Conservation (phyloP, 352 stramenopile species). For the Phytophthora hibernalis region DNA sequence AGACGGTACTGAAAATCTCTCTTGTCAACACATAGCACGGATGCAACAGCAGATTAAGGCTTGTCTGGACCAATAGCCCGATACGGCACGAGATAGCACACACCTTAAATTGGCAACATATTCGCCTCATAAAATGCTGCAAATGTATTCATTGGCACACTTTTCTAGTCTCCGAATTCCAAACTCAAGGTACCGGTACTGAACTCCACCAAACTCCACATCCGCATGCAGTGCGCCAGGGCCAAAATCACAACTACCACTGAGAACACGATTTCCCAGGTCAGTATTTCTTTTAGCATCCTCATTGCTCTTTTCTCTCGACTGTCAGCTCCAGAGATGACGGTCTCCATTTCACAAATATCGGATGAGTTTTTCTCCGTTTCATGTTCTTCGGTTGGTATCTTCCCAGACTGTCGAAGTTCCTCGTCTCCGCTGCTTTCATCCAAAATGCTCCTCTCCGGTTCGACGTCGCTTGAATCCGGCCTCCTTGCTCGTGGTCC, state of each 20-base stretch:
- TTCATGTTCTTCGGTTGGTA: constrained; percentile 5
- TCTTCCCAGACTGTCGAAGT: constrained; percentile 8
- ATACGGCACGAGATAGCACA: background rate
- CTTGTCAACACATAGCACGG: constrained; percentile 15
- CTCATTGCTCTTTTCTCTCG: background rate
- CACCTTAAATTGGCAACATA: constrained; percentile 10
- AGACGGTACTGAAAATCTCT: background rate
- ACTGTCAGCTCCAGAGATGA: background rate
- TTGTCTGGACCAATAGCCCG: background rate
- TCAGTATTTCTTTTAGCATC: constrained; percentile 17
- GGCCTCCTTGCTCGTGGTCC: constrained; percentile 16
- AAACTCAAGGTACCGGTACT: constrained; percentile 18
- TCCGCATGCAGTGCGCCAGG: constrained; percentile 33
- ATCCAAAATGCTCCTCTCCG: constrained; percentile 21
- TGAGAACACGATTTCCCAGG: constrained; percentile 17
- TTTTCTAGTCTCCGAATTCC: constrained; percentile 13
- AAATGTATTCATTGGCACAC: background rate
- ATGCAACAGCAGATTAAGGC: constrained; percentile 35
- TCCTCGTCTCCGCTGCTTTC: constrained; percentile 31
- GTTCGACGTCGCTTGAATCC: background rate
- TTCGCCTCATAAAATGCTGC: background rate
- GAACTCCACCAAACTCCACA: constrained; percentile 31
- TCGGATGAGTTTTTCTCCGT: background rate
- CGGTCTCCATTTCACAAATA: background rate
- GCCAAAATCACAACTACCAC: constrained; percentile 29